Evolutionary conservation across 202 grass and related monocot species (phyloP).

Genomic region (Panicum virgatum): DNA sequence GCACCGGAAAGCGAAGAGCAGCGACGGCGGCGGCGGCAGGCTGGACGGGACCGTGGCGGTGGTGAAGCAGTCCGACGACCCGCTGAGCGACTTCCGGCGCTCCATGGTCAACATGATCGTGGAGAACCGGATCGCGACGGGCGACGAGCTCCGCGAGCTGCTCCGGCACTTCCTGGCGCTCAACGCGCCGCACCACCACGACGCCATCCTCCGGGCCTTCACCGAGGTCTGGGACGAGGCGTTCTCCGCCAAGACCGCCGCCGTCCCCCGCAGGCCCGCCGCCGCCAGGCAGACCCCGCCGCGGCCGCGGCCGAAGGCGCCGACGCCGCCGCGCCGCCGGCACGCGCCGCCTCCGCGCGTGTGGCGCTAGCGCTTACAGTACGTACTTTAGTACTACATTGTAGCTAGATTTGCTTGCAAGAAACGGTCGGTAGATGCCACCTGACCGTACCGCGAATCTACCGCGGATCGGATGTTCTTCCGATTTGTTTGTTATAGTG

Average conservation of each 20-base stretch:
- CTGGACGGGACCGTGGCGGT: slow-evolving; percentile 64
- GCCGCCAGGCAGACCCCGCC: neutral
- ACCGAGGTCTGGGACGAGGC: slow-evolving; percentile 86
- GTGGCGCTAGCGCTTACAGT: slow-evolving; percentile 21
- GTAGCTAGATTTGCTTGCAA: slow-evolving; percentile 34
- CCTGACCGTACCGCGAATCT: slow-evolving; percentile 15
- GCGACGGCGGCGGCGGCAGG: slow-evolving; percentile 27
- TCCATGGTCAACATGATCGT: slow-evolving; percentile 96
- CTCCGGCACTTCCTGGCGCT: slow-evolving; percentile 76
- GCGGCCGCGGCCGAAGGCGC: neutral
- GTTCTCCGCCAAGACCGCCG: slow-evolving; percentile 26
- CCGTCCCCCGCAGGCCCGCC: neutral
- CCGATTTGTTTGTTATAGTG: neutral
- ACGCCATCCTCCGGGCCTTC: slow-evolving; percentile 76
- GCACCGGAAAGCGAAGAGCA: slow-evolving; percentile 35
- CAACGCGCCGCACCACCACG: slow-evolving; percentile 78
- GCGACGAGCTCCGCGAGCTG: slow-evolving; percentile 70
- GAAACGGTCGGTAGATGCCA: neutral
- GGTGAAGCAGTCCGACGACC: slow-evolving; percentile 82
- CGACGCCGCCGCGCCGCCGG: slow-evolving; percentile 13
- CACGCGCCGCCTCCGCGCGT: neutral
- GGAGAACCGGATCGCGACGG: slow-evolving; percentile 73
- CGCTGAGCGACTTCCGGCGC: slow-evolving; percentile 74
- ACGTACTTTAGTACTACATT: neutral
- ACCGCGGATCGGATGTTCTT: too few species aligned